Evolutionary conservation across 768 basidiomycete genomes (phyloP).

Genomic region (Mycena galericulata): DNA sequence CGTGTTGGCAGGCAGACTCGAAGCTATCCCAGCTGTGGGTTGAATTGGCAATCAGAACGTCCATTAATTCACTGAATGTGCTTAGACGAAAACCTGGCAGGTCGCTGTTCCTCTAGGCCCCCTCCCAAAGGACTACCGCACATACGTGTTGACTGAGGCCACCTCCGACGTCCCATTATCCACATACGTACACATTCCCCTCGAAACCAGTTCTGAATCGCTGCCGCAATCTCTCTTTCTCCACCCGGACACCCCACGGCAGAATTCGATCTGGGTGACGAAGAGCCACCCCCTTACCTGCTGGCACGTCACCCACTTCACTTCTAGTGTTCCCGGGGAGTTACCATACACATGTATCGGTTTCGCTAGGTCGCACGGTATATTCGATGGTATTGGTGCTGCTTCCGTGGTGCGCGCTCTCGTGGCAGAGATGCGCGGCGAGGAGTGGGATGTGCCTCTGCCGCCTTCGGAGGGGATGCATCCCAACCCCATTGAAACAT

Average conservation of each 20-base stretch:
- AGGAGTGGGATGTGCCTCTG: slow-evolving; percentile 52
- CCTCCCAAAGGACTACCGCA: slow-evolving; percentile 48
- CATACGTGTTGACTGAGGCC: slow-evolving; percentile 51
- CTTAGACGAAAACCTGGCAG: slow-evolving; percentile 48
- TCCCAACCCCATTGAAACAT: slow-evolving; percentile 48
- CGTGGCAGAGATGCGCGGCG: slow-evolving; percentile 52
- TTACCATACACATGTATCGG: slow-evolving; percentile 53
- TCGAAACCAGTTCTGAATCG: slow-evolving; percentile 48
- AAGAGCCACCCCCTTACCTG: slow-evolving; percentile 52
- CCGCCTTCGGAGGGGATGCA: slow-evolving; percentile 47
- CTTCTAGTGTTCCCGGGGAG: slow-evolving; percentile 41
- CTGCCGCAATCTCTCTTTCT: slow-evolving; percentile 53
- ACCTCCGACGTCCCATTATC: slow-evolving; percentile 50
- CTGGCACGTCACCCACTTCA: slow-evolving; percentile 59
- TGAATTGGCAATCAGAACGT: not conserved
- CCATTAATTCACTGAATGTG: not conserved
- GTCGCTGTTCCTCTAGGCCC: slow-evolving; percentile 51
- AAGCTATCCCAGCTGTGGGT: slow-evolving; percentile 33
- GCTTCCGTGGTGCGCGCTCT: slow-evolving; percentile 51
- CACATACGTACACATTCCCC: slow-evolving; percentile 48
- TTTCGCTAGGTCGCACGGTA: slow-evolving; percentile 54
- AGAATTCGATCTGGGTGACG: slow-evolving; percentile 50
- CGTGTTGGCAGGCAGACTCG: slow-evolving; percentile 46
- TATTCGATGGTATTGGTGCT: slow-evolving; percentile 57
- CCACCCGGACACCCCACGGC: slow-evolving; percentile 52